Percentiles rank a stretch among this genome's conserved stretches.
These are phyloP conservation scores for Candida methanosorbosa DNA, from an alignment of 805 yeast species.

Conservation along the genomic window DNA sequence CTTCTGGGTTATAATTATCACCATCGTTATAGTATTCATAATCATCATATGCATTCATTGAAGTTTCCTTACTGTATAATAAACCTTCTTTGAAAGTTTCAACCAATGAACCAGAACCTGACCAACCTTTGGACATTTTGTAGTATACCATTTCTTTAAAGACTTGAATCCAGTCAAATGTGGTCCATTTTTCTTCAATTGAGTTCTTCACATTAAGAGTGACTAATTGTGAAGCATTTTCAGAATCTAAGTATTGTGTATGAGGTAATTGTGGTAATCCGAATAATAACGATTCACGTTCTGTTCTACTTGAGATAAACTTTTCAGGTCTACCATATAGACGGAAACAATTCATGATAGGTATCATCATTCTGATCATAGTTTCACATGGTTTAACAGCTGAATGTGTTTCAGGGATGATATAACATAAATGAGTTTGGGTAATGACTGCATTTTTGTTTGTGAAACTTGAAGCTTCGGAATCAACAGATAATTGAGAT, in stretches of 20 bases:
- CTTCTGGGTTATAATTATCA: slow-evolving; percentile 12
- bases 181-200: slow-evolving; percentile 21
- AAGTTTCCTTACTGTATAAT: slow-evolving; percentile 15
- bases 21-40: slow-evolving; percentile 14
- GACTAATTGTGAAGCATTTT: slow-evolving; percentile 22
- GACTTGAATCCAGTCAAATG: slow-evolving; percentile 26
- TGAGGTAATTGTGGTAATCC: slow-evolving; percentile 71
- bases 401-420: slow-evolving; percentile 63
- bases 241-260: slow-evolving; percentile 41
- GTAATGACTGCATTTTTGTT: slow-evolving; percentile 14
- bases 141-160: slow-evolving; percentile 26
- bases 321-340: slow-evolving; percentile 68
- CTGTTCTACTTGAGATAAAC: slow-evolving; percentile 48
- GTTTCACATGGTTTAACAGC: slow-evolving; percentile 69
- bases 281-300: slow-evolving; percentile 49
- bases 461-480: slow-evolving; percentile 13
- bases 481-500: slow-evolving; percentile 17
- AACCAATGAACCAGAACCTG: slow-evolving; percentile 24
- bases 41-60: slow-evolving; percentile 10
- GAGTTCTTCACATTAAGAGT: slow-evolving; percentile 24
- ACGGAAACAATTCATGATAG: slow-evolving; percentile 60
- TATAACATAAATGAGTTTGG: slow-evolving; percentile 20
- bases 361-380: slow-evolving; percentile 60
- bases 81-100: slow-evolving; percentile 23
- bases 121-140: slow-evolving; percentile 26